A percentile compares a stretch with the other conserved stretches of the same genome.
phyloP scores from a whole-genome alignment of 805 yeast species.

The Barnettozyma sp. region DNA sequence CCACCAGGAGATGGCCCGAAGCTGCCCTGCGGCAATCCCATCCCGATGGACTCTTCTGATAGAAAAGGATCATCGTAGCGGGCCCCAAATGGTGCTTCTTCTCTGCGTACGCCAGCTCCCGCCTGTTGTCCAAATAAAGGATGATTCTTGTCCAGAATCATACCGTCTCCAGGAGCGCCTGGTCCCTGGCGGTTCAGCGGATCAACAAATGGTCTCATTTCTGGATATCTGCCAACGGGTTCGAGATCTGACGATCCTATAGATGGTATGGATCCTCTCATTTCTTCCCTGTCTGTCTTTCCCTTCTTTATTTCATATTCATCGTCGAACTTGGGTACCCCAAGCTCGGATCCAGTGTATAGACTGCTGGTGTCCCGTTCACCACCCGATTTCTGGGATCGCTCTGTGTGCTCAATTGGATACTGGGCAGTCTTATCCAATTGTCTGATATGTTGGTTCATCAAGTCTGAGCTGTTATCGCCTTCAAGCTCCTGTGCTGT shows the following conservation, averaged over 20 bases:
- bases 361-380: not conserved
- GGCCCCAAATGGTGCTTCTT: conserved; percentile 5
- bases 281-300: too few relatives aligned
- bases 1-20: conserved; percentile 2
- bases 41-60: conserved; percentile 7
- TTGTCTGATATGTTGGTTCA: not conserved
- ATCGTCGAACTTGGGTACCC: conserved; percentile 47
- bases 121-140: conserved; percentile 35
- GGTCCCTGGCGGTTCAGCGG: conserved; percentile 26
- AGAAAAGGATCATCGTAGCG: conserved; percentile 7
- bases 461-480: not conserved
- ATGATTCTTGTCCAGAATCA: conserved; percentile 46
- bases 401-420: not conserved
- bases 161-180: conserved; percentile 34
- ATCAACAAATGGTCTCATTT: conserved; percentile 36
- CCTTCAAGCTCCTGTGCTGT: conserved; percentile 1
- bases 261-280: conserved; percentile 18
- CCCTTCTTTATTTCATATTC: conserved; percentile 39
- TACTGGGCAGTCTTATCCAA: not conserved
- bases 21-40: conserved; percentile 10
- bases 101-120: not conserved
- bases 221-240: conserved; percentile 42
- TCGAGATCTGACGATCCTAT: conserved; percentile 47
- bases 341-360: not conserved
- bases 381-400: not conserved